Conservation (phyloP, 2,329 filamentous ascomycete genomes). For the Colletotrichum shisoi region DNA sequence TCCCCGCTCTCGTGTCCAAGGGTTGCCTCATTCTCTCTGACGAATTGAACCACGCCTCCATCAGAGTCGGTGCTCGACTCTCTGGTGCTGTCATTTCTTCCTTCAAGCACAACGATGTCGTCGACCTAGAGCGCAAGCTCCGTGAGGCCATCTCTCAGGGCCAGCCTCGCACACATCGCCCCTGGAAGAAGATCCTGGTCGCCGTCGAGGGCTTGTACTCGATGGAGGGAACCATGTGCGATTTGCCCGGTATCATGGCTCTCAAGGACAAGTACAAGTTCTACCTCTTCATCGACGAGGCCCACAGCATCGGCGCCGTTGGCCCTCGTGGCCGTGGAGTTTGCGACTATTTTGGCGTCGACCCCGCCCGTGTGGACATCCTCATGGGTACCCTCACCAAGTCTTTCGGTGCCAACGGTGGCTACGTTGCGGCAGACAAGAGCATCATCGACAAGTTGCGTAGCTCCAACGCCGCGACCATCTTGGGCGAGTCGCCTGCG, state of each 20-base stretch:
- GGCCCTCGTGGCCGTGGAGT: constrained; percentile 89
- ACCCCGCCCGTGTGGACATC: constrained; percentile 87
- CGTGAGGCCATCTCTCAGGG: constrained; percentile 95
- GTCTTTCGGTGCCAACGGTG: constrained; percentile 97
- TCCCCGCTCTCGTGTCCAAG: constrained; percentile 90
- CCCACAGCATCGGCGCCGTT: constrained; percentile 92
- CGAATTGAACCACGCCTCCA: constrained; percentile 97
- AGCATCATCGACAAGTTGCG: constrained; percentile 91
- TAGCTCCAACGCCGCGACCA: constrained; percentile 82
- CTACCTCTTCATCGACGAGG: constrained; percentile 93
- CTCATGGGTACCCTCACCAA: constrained; percentile 99
- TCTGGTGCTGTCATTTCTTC: constrained; percentile 94
- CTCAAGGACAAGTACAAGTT: constrained; percentile 98
- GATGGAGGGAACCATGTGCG: constrained; percentile 99
- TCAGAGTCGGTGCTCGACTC: constrained; percentile 90
- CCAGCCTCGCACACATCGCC: constrained; percentile 95
- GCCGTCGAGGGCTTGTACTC: constrained; percentile 97
- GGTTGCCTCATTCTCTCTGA: constrained; percentile 95
- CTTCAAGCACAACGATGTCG: constrained; percentile 98
- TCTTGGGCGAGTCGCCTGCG: constrained; percentile 86
- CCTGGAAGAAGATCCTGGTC: constrained; percentile 98
- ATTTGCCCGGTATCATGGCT: constrained; percentile 85
- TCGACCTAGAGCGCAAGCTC: constrained; percentile 81
- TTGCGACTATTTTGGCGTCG: constrained; percentile 95
- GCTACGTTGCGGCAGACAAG: constrained; percentile 91